Conservation (phyloP, 495 filamentous ascomycete species). For the Penicillium tannophilum region DNA sequence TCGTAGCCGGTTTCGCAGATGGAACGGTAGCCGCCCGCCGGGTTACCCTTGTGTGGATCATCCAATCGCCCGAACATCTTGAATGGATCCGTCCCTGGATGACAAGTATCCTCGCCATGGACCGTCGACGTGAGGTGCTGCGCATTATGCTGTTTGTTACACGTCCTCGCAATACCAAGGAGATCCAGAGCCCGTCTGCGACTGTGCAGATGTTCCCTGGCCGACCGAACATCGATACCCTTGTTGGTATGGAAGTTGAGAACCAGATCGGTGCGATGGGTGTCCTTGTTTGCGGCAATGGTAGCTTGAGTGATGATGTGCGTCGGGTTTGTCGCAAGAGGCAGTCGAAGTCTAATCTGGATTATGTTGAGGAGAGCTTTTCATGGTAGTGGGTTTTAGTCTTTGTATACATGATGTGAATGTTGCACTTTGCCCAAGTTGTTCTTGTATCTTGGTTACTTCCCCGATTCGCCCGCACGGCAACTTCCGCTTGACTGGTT, state of each 20-base stretch:
- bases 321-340: conserved; percentile 68
- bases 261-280: conserved; percentile 83
- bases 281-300: conserved; percentile 89
- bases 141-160: conserved; percentile 88
- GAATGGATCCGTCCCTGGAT: conserved; percentile 96
- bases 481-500: no score
- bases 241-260: conserved; percentile 75
- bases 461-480: no score
- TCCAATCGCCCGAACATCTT: conserved; percentile 81
- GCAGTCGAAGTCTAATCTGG: conserved; percentile 65
- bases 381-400: conserved; percentile 62
- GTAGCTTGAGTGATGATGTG: conserved; percentile 81
- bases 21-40: conserved; percentile 78
- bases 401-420: no score
- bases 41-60: conserved; percentile 85
- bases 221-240: conserved; percentile 75
- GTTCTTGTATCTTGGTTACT: no score
- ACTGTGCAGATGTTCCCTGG: conserved; percentile 87
- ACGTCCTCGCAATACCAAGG: conserved; percentile 69
- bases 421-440: no score
- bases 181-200: conserved; percentile 66
- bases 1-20: conserved; percentile 72
- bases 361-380: conserved; percentile 88
- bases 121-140: conserved; percentile 73
- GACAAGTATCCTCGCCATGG: conserved; percentile 80